phyloP scores from a whole-genome alignment of 306 rosid species.

The Potentilla sterilis region DNA sequence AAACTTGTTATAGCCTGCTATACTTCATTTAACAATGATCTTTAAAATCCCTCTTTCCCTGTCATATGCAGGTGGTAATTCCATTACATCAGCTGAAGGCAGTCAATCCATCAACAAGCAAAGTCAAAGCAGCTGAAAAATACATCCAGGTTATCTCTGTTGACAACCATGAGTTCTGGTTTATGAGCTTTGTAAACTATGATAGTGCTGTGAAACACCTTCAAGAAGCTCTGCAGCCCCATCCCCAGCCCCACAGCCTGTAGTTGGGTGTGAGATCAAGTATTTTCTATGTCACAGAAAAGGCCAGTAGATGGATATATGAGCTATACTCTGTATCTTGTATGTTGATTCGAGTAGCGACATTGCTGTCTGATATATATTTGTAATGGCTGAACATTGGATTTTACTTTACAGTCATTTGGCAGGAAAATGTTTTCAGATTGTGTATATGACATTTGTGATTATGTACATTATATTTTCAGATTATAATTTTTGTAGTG shows the following conservation, averaged over 20 bases:
- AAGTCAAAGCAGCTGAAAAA: conserved; percentile 67
- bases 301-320: neutral
- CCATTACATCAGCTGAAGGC: conserved; percentile 89
- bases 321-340: conserved; percentile 14
- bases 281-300: conserved; percentile 20
- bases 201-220: conserved; percentile 80
- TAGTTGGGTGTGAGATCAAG: conserved; percentile 23
- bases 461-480: neutral
- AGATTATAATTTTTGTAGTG: neutral
- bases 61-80: conserved; percentile 60
- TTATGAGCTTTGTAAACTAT: conserved; percentile 88
- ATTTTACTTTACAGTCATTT: no score
- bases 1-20: no score
- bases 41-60: neutral
- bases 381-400: no score
- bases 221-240: conserved; percentile 51
- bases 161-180: conserved; percentile 98
- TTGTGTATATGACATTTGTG: conserved; percentile 23
- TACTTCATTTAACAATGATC: no score
- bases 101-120: conserved; percentile 86
- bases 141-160: conserved; percentile 82
- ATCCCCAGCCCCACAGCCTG: conserved; percentile 27
- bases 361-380: conserved; percentile 13
- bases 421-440: no score
- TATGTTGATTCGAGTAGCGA: conserved; percentile 24